A percentile compares a stretch with the other conserved stretches of the same genome.
Conservation (phyloP, 768 basidiomycete genomes). For the Phallus indusiatus region DNA sequence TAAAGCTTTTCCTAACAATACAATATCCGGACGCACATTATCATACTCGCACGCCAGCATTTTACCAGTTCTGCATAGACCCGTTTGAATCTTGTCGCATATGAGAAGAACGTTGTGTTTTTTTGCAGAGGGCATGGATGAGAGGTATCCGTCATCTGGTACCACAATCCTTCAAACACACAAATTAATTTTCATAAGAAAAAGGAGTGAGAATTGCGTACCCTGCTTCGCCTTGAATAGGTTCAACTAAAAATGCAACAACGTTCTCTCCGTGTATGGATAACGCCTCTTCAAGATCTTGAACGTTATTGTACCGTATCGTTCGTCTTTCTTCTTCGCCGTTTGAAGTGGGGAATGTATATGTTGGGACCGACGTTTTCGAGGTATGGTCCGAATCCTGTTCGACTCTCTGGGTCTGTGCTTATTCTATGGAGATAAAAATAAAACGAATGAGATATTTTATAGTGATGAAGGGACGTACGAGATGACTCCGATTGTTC, state of each 20-base stretch:
- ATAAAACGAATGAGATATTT: too few species aligned
- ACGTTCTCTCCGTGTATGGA: slow-evolving; percentile 71
- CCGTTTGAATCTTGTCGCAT: slow-evolving; percentile 98
- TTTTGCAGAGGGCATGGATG: slow-evolving; percentile 75
- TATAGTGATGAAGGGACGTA: too few species aligned
- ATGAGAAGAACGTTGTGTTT: slow-evolving; percentile 93
- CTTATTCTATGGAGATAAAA: slow-evolving; percentile 74
- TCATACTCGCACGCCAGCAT: slow-evolving; percentile 89
- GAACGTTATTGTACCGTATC: slow-evolving; percentile 78
- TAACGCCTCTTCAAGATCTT: slow-evolving; percentile 75
- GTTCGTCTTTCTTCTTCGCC: slow-evolving; percentile 34
- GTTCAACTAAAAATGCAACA: slow-evolving; percentile 93
- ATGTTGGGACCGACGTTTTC: slow-evolving; percentile 75
- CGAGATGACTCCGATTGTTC: slow-evolving; percentile 85
- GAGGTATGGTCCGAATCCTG: slow-evolving; percentile 88
- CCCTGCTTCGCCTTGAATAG: slow-evolving; percentile 99
- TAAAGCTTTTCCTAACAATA: slow-evolving; percentile 92
- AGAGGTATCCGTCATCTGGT: slow-evolving; percentile 80
- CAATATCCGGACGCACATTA: slow-evolving; percentile 78
- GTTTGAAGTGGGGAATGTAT: too few species aligned
- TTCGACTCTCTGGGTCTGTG: slow-evolving; percentile 84
- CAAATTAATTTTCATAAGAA: too few species aligned
- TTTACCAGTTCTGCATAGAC: slow-evolving; percentile 87
- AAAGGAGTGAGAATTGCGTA: slow-evolving; percentile 30
- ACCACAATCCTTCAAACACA: slow-evolving; percentile 66